Conservation (phyloP, 2,329 filamentous ascomycete species). For the Macrophomina phaseolina region DNA sequence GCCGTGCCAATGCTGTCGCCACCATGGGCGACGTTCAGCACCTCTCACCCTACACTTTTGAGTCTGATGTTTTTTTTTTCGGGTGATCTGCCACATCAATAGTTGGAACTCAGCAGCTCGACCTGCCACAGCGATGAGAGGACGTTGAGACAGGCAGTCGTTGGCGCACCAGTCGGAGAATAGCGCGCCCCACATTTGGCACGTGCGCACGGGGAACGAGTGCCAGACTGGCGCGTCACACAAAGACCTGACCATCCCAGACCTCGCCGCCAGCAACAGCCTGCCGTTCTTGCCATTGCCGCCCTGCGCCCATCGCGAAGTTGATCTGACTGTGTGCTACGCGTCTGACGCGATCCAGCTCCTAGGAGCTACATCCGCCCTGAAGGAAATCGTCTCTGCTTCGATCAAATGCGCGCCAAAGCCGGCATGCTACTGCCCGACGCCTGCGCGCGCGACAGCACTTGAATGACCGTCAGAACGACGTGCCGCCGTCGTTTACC, state of each 20-base stretch:
- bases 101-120: background rate
- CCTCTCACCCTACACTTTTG: too few relatives aligned
- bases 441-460: conserved; percentile 24
- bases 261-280: background rate
- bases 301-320: background rate
- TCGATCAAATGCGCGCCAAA: background rate
- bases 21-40: too few relatives aligned
- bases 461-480: background rate
- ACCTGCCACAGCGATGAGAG: background rate
- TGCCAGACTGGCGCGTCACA: background rate
- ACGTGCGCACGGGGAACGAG: conserved; percentile 2
- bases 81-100: too few relatives aligned
- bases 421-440: conserved; percentile 12
- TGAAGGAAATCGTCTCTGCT: background rate
- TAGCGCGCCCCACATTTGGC: conserved; percentile 3
- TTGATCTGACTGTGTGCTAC: background rate
- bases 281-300: background rate
- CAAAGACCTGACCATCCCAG: background rate
- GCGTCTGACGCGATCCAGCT: background rate
- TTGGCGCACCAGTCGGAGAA: background rate
- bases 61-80: too few relatives aligned
- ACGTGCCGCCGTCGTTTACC: background rate
- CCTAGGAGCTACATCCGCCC: background rate
- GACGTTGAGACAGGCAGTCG: background rate
- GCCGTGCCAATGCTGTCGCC: too few relatives aligned